phyloP scores from a whole-genome alignment of 106 monocot genomes.

The Iris macrosiphon region DNA sequence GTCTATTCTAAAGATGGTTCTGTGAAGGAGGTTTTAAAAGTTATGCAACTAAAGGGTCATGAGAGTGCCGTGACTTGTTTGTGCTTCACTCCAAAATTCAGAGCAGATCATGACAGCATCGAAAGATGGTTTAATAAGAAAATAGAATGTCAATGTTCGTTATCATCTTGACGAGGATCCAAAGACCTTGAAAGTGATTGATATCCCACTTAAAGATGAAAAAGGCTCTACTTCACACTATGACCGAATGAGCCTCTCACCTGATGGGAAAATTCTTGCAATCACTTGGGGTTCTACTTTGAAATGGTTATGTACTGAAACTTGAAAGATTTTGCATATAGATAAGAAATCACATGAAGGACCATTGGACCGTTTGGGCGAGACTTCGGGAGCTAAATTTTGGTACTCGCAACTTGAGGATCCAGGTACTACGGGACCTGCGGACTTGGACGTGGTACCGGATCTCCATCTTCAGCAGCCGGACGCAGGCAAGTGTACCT shows the following conservation, averaged over 20 bases:
- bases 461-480: too few species aligned
- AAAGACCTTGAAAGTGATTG: conserved; percentile 83
- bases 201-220: conserved; percentile 76
- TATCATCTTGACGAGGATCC: conserved; percentile 99
- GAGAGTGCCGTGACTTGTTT: conserved; percentile 96
- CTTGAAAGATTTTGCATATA: conserved; percentile 77
- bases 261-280: conserved; percentile 74
- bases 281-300: conserved; percentile 73
- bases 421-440: too few species aligned
- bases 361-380: too few species aligned
- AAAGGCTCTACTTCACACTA: conserved; percentile 64
- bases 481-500: too few species aligned
- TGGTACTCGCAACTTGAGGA: too few species aligned
- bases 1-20: too few species aligned
- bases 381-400: too few species aligned
- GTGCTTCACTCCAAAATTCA: conserved; percentile 79
- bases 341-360: conserved; percentile 93
- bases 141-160: conserved; percentile 97
- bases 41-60: too few species aligned
- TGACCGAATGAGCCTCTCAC: conserved; percentile 82
- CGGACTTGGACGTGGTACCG: too few species aligned
- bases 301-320: conserved; percentile 92
- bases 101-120: conserved; percentile 92
- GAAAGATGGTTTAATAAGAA: conserved; percentile 85
- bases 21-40: too few species aligned